phyloP scores from a whole-genome alignment of 371 early-diverging fungal genomes.

The Apophysomyces ossiformis region DNA sequence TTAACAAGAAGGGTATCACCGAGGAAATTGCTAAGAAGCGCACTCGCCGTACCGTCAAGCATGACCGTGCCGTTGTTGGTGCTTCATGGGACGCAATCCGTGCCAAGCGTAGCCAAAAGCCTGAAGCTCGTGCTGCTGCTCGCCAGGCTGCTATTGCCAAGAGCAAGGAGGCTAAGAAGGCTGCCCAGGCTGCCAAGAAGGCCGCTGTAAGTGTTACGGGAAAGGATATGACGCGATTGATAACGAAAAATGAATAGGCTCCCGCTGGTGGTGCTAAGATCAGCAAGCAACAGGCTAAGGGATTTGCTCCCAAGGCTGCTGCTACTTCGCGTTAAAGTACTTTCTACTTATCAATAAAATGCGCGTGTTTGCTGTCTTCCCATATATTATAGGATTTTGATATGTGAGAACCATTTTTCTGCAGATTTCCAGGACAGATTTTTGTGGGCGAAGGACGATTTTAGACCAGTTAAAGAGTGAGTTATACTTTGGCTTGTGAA shows the following conservation, averaged over 20 bases:
- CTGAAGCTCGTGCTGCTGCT: slow-evolving; percentile 92
- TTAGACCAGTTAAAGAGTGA: too few species aligned
- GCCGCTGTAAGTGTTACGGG: slow-evolving; percentile 25
- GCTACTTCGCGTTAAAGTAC: slow-evolving; percentile 86
- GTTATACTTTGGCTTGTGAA: too few species aligned
- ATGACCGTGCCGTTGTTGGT: slow-evolving; percentile 95
- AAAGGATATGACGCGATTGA: background rate
- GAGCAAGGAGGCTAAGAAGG: slow-evolving; percentile 89
- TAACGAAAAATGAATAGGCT: background rate
- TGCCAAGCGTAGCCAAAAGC: slow-evolving; percentile 95
- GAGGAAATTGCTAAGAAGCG: slow-evolving; percentile 97
- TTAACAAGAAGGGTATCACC: slow-evolving; percentile 98
- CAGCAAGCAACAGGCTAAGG: slow-evolving; percentile 89
- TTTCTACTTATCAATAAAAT: slow-evolving; percentile 3
- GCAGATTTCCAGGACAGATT: too few species aligned
- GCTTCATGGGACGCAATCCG: slow-evolving; percentile 94
- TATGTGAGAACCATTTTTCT: too few species aligned
- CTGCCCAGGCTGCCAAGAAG: slow-evolving; percentile 84
- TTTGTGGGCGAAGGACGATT: too few species aligned
- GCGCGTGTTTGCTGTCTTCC: slow-evolving; percentile 5
- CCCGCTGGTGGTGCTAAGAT: slow-evolving; percentile 65
- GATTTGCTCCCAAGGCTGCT: slow-evolving; percentile 83
- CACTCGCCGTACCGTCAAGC: slow-evolving; percentile 93
- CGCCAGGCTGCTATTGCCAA: slow-evolving; percentile 86
- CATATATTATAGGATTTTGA: background rate